phyloP scores from a whole-genome alignment of 1,284 basidiomycete genomes.

The Porogramme epimiltina region DNA sequence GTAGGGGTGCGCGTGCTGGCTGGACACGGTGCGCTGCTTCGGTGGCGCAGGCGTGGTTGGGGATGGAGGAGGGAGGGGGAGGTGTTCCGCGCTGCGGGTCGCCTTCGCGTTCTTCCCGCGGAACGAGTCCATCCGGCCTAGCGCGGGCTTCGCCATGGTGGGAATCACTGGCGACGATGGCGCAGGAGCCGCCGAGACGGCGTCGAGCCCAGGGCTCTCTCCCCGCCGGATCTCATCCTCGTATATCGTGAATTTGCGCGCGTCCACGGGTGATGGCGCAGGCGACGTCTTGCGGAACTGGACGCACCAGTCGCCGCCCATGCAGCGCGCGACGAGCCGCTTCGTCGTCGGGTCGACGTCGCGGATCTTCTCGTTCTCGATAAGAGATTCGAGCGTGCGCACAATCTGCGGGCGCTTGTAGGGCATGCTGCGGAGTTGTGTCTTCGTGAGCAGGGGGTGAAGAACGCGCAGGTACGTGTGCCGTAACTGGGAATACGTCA shows the following conservation, averaged over 20 bases:
- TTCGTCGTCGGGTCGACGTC: conserved; percentile 87
- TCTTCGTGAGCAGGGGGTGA: conserved; percentile 93
- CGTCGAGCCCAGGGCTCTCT: conserved; percentile 45
- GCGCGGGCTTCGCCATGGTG: conserved; percentile 24
- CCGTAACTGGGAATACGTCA: conserved; percentile 63
- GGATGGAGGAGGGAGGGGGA: conserved; percentile 20
- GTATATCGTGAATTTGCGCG: conserved; percentile 28
- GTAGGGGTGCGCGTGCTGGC: not conserved
- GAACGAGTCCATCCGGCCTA: conserved; percentile 31
- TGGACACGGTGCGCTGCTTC: conserved; percentile 35
- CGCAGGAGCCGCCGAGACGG: conserved; percentile 36
- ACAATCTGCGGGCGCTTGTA: conserved; percentile 95
- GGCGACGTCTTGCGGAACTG: conserved; percentile 48
- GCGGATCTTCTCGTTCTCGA: conserved; percentile 75
- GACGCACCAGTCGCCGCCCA: conserved; percentile 87
- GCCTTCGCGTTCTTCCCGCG: conserved; percentile 50
- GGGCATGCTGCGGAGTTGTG: conserved; percentile 81
- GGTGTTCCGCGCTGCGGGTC: conserved; percentile 63
- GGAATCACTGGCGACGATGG: conserved; percentile 12
- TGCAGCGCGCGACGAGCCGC: conserved; percentile 90
- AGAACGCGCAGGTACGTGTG: conserved; percentile 97
- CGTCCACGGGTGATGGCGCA: conserved; percentile 26
- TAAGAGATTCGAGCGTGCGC: conserved; percentile 78
- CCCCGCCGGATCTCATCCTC: conserved; percentile 25
- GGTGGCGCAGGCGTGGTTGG: conserved; percentile 23